Base-by-base conservation (phyloP, 495 filamentous ascomycete species). In the Durotheca rogersii region DNA sequence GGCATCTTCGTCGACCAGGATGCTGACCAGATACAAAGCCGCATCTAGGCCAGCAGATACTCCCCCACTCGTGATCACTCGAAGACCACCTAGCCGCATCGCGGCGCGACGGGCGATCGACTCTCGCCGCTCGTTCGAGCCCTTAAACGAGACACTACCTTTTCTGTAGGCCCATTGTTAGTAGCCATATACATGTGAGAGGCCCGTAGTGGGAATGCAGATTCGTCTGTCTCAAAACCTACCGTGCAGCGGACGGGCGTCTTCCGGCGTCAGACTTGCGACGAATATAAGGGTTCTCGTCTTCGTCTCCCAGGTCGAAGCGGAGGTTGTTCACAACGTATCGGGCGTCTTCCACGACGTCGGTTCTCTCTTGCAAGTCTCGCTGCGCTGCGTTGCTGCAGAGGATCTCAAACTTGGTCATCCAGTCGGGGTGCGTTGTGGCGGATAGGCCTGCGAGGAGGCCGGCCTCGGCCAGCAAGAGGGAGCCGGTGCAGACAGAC, bases 251-350 rank as follows among this genome's bases (percentile, higher is more conserved):
- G 14, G 79, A 79, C n/a, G 81, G 77, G 43, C 81, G 75, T 30
- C 80, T 66, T 29, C 71, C 77, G 53, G 77, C 80, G 31, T 83
- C 78, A 38, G 73, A 72, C 78, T 85, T 86, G 69, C 75, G 78
- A 30, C 84, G 74, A 55, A 88, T 80, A 64, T 86, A 89, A 9
- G 85, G 85, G 67, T 86, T 87, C 67, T 86, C 82, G 30, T 86
- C 83, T 61, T 86, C 81, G 52, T 86, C 81, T 45, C 83, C 84
- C 29, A 88, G 72, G 47, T 89, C 85, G 65, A 87, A 89, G 43
- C 85, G 82, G 34, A 85, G 76, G 65, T 89, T 89, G 71, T 89
- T 89, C 60, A 90, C 86, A 6, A 90, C 80, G 55, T 89, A 90
- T 56, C 87, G 77, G 62, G 86, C 83, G 42, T 78, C 72, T 51